Conservation (phyloP, 805 yeast genomes). For the Scheffersomyces lignosus region DNA sequence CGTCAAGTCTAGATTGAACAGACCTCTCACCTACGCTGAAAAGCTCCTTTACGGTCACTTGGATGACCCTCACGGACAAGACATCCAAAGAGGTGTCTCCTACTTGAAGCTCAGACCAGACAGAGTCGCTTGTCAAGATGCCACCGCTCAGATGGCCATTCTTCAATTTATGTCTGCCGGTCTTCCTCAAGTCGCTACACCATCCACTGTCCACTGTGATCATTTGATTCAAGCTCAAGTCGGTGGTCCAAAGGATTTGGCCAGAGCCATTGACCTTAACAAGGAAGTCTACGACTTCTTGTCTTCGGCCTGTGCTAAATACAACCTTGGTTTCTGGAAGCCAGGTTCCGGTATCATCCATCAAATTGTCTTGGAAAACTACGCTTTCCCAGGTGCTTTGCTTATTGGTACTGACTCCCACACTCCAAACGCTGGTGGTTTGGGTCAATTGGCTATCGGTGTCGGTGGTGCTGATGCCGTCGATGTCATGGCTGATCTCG, state of each 20-base stretch:
- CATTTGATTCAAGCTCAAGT: constrained; percentile 95
- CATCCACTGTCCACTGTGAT: constrained; percentile 96
- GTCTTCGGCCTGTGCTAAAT: constrained; percentile 86
- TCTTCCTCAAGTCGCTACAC: constrained; percentile 86
- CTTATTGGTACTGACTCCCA: constrained; percentile 97
- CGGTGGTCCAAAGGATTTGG: constrained; percentile 85
- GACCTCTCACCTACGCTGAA: constrained; percentile 95
- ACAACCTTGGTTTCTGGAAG: constrained; percentile 98
- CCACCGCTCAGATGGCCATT: constrained; percentile 98
- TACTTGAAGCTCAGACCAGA: constrained; percentile 95
- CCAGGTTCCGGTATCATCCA: constrained; percentile 99
- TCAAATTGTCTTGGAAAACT: constrained; percentile 94
- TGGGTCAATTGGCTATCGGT: constrained; percentile 97
- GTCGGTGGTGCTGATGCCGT: constrained; percentile 99
- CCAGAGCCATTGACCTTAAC: constrained; percentile 83
- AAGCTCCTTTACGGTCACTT: constrained; percentile 93
- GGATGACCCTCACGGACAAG: constrained; percentile 88
- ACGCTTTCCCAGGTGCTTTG: constrained; percentile 96
- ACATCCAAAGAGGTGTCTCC: constrained; percentile 81
- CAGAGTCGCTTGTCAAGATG: constrained; percentile 98
- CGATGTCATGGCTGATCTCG: constrained; percentile 93
- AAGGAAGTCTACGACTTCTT: constrained; percentile 94
- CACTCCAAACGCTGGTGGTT: constrained; percentile 98
- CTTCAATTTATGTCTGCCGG: constrained; percentile 97
- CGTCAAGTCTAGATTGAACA: constrained; percentile 74